Evolutionary conservation across 352 stramenopile genomes (phyloP), one percentile per base, ranked within the genome.

Genomic region (Pythium utonaiense): DNA sequence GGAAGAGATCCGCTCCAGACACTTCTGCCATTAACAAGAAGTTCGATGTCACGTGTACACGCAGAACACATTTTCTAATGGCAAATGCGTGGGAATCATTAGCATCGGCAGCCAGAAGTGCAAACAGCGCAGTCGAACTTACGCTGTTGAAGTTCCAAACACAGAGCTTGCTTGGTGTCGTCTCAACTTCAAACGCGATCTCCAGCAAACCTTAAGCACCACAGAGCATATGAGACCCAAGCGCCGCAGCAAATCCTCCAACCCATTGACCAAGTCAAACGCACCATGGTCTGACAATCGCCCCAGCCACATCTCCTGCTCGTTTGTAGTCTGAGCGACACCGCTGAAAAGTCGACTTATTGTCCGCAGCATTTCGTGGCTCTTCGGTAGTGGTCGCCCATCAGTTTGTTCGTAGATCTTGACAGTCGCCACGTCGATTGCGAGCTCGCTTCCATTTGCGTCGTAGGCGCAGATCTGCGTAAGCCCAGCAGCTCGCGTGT

Each of bases 131-230:
- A 21, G 41, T 24, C 6, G 36, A 8, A 70, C 80, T 22, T 67
- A 91, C 81, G 28, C 75, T 84, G 57, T 91, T 93, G 68, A 83
- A 89, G 66, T 91, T 93, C 84, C 84, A 93, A 1, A 93, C 56
- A 28, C 84, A 91, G 4, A 93, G 63, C 28, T 91, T 91, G 42
- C 66, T 89, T 1, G 80, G 80, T 0, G 49, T 8, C 8, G 57
- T 67, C 1, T 31, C 27, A 0, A 91, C 67, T 33, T 78, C 49
- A 47, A 93, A 88, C 17, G 50, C 67, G 27, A 93, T 69, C 36
- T 90, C 62, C 2, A 93, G 57, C 14, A 80, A 68, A 27, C 71
- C 75, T 86, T n/a, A n/a, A n/a, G n/a, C n/a, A 21, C 5, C 12
- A 28, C 34, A 47, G 1, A 45, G n/a, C n/a, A n/a, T n/a, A n/a